Base-by-base conservation (phyloP, 2,329 filamentous ascomycete species). In the Colletotrichum caudatum region DNA sequence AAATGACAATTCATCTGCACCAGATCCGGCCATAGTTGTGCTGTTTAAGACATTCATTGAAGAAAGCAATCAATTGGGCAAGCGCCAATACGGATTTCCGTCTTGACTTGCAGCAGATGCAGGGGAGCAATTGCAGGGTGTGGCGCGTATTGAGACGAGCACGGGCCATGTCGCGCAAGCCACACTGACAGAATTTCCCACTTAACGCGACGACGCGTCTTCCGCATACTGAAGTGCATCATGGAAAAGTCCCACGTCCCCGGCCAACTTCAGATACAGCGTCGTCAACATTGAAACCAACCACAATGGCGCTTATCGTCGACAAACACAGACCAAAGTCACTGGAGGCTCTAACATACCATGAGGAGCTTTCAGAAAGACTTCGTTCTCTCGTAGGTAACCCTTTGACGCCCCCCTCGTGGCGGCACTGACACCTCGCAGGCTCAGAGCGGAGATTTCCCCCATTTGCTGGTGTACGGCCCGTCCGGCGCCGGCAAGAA, bases 401-500 rank as follows among this genome's bases (percentile, higher is more conserved):
- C 57, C 29, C 46, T 23, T n/a, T 39, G 3, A 14, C 57, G 41
- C 61, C 51, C 33, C 18, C 48, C 39, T 48, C 7, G 18, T n/a
- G 33, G 26, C 56, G 53, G 35, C 56, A 20, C 64, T 69, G 72
- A 74, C 73, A 53, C 63, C 50, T n/a, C 20, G 18, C 76, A 97
- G 95, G 96, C 96, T 66, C 94, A 97, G 89, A 97, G 93, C 83
- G 94, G 95, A 76, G 97, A 99, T 81, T 99, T 99, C 80, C 96
- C 96, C 61, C 97, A 99, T 83, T 91, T 99, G 58, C 93, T 99
- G 74, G 93, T 99, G 74, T 99, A 98, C 80, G 96, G 96, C 0
- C 96, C 96, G 1, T 98, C 95, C 0, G 96, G 96, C 44, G 96
- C 96, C 6, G 96, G 96, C 75, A 99, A 99, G 82, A 99, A 99